A percentile compares a stretch with the other conserved stretches of the same genome.
Evolutionary conservation across 2,329 filamentous ascomycete species (phyloP).

Genomic region (Emmonsiellopsis sp.): DNA sequence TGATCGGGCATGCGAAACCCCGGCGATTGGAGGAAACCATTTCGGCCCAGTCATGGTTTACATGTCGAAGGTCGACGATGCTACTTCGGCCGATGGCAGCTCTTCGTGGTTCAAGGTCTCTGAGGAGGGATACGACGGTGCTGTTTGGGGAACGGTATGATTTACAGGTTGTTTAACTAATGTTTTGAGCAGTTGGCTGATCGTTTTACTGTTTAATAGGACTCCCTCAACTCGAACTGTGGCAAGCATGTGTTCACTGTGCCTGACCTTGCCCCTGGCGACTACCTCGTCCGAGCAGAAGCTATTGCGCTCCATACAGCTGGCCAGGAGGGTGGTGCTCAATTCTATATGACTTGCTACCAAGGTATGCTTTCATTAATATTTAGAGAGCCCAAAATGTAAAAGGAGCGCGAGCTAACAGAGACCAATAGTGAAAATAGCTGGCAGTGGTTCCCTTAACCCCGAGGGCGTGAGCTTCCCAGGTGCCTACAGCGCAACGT

Average conservation of each 20-base stretch:
- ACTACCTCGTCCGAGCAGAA: slow-evolving; percentile 41
- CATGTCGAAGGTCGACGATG: slow-evolving; percentile 12
- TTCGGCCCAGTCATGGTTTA: slow-evolving; percentile 41
- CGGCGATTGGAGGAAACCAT: slow-evolving; percentile 50
- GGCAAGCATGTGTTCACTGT: slow-evolving; percentile 24
- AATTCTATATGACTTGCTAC: slow-evolving; percentile 32
- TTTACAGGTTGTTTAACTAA: not conserved
- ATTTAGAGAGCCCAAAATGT: not conserved
- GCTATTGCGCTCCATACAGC: slow-evolving; percentile 41
- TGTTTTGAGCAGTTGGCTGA: not conserved
- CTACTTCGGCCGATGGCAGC: slow-evolving; percentile 7
- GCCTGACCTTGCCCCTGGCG: slow-evolving; percentile 36
- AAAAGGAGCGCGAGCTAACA: slow-evolving; percentile 32
- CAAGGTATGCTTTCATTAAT: not conserved
- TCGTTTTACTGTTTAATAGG: not conserved
- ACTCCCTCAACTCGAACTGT: slow-evolving; percentile 5
- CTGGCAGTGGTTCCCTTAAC: slow-evolving; percentile 22
- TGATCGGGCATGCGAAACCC: slow-evolving; percentile 32
- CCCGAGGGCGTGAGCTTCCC: slow-evolving; percentile 6
- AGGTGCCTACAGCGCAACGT: slow-evolving; percentile 6
- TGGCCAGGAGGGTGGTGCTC: slow-evolving; percentile 31
- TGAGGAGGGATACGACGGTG: slow-evolving; percentile 25
- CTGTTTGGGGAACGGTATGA: slow-evolving; percentile 6
- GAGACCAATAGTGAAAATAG: slow-evolving; percentile 27
- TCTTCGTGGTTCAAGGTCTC: slow-evolving; percentile 9